phyloP scores from a whole-genome alignment of 2,329 filamentous ascomycete genomes.

The Xylariaceae sp. region DNA sequence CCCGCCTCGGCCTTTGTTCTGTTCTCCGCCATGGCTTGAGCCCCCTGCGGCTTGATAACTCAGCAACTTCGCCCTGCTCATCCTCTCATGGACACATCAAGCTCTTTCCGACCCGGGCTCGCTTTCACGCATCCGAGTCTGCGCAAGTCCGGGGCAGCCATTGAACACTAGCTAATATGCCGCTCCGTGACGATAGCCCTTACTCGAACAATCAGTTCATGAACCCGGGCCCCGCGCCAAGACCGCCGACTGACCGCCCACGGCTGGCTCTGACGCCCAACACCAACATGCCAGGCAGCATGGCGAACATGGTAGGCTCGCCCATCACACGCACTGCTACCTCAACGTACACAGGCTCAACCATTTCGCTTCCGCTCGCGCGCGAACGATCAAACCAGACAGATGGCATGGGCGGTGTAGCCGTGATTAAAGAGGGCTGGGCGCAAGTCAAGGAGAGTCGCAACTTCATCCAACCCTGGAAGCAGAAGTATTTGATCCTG shows the following conservation, averaged over 20 bases:
- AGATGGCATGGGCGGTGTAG: constrained; percentile 63
- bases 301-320: constrained; percentile 74
- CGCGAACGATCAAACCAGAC: constrained; percentile 56
- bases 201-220: constrained; percentile 73
- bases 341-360: constrained; percentile 66
- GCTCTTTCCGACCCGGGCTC: too few relatives aligned
- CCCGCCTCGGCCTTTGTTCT: not conserved
- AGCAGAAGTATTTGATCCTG: constrained; percentile 85
- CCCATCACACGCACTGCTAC: constrained; percentile 63
- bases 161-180: constrained; percentile 9
- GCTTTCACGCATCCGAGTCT: not conserved
- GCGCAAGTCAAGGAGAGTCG: constrained; percentile 87
- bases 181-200: constrained; percentile 37
- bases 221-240: constrained; percentile 93
- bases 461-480: constrained; percentile 81
- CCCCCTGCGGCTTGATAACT: not conserved
- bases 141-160: not conserved
- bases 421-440: constrained; percentile 76
- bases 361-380: constrained; percentile 67
- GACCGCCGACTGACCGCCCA: constrained; percentile 79
- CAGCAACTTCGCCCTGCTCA: not conserved
- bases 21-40: not conserved
- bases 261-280: constrained; percentile 76
- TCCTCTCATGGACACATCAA: not conserved
- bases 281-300: constrained; percentile 70